phyloP scores from a whole-genome alignment of 495 filamentous ascomycete genomes.

The Tuber brumale region DNA sequence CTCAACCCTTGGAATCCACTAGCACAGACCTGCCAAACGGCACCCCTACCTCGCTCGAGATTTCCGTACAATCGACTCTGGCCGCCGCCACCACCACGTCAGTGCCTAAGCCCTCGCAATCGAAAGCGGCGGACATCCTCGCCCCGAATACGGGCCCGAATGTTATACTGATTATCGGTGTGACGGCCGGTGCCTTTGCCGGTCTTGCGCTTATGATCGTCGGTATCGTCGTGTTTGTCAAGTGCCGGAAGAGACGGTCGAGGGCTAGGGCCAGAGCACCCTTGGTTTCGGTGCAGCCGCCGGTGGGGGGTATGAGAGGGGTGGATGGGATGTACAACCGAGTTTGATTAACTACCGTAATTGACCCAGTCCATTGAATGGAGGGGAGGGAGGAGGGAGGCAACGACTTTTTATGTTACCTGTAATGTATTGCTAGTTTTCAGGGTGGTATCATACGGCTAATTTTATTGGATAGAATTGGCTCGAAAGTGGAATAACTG shows the following conservation, averaged over 20 bases:
- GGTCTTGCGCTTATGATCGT: conserved; percentile 16
- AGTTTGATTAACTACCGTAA: conserved; percentile 8
- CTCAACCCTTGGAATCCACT: background rate
- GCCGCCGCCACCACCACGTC: conserved; percentile 10
- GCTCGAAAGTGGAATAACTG: background rate
- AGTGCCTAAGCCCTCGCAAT: background rate
- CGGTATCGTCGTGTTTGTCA: conserved; percentile 17
- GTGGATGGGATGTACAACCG: conserved; percentile 16
- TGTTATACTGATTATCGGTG: conserved; percentile 8
- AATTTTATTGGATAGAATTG: background rate
- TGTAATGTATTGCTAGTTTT: background rate
- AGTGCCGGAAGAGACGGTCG: conserved; percentile 16
- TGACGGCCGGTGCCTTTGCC: conserved; percentile 8
- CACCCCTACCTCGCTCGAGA: background rate
- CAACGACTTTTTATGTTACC: conserved; percentile 9
- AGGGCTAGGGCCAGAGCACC: background rate
- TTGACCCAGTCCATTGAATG: background rate
- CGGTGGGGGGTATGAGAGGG: background rate
- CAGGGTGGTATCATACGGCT: background rate
- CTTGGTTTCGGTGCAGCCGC: background rate
- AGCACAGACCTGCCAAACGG: background rate
- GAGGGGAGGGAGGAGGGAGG: background rate
- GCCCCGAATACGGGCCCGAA: background rate
- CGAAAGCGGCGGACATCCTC: background rate
- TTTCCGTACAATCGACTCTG: background rate